Base-by-base conservation (phyloP, 1,284 basidiomycete species). In the Heterobasidion occidentale region DNA sequence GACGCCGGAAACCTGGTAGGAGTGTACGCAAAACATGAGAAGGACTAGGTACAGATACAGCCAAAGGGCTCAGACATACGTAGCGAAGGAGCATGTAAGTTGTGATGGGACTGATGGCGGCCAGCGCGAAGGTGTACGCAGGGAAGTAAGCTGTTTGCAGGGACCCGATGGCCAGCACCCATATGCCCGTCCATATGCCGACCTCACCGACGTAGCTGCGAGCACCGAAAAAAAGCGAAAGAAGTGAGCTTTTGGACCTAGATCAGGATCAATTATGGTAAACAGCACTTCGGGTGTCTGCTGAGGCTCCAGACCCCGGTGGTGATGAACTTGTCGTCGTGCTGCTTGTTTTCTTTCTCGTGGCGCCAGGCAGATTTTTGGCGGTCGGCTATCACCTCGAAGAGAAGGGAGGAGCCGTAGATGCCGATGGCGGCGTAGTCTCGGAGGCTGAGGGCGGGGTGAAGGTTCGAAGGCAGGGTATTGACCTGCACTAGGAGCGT, bases 191-290 rank as follows among this genome's bases (percentile, higher is more conserved):
- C 83, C 88, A 90, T 17, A 92, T 74, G 2, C 84, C 80, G 11
- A 91, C 77, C 71, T 92, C 90, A 27, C 86, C 88, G 38, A 90
- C 78, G 67, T 92, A 91, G 71, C 86, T 89, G 61, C 14, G 19
- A 19, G 19, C 19, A 20, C 50, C 51, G 59, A 53, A 38, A 51
- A 44, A 4, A 49, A 52, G 36, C 51, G 53, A 33, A n/a, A 46
- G 33, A 36, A 49, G 34, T 33, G 19, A 49, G 19, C 7, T 1
- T 4, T 51, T 15, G 11, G 33, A 34, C 9, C 34, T 36, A 60
- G 34, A 33, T 55, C 20, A 38, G 47, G n/a, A 38, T 34, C 38
- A 9, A 52, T 48, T 14, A 12, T 46, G 34, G 19, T 36, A 38
- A 57, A 9, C 69, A 78, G 52, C 68, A 89, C 87, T 91, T 92